A percentile compares a stretch with the other conserved stretches of the same genome.
Evolutionary conservation across 345 rosid species (phyloP).

Genomic region (Limnanthes douglasii): DNA sequence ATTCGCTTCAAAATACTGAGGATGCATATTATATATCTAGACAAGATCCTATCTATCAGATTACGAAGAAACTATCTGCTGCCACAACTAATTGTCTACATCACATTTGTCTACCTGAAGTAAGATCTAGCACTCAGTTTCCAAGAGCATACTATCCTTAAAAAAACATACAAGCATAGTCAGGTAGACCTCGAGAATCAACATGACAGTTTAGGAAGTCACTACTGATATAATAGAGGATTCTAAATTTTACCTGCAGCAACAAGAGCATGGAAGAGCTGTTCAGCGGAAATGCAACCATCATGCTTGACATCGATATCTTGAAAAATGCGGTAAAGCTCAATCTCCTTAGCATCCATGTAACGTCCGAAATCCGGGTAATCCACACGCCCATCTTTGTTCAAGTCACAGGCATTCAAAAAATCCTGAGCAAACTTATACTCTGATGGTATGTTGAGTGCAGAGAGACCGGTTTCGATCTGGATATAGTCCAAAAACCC

Average conservation of each 20-base stretch:
- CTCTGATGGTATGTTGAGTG: slow-evolving; percentile 73
- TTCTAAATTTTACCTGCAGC: slow-evolving; percentile 44
- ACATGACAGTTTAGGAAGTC: background rate
- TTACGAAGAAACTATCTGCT: background rate
- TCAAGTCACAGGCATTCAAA: slow-evolving; percentile 72
- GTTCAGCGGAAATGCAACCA: slow-evolving; percentile 94
- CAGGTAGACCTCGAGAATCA: background rate
- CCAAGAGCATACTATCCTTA: background rate
- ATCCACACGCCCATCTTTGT: slow-evolving; percentile 83
- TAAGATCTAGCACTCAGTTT: too few relatives aligned
- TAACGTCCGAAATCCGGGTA: slow-evolving; percentile 80
- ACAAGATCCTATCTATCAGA: too few relatives aligned
- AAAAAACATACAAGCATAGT: background rate
- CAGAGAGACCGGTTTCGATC: slow-evolving; percentile 75
- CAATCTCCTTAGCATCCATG: slow-evolving; percentile 82
- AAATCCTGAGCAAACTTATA: slow-evolving; percentile 88
- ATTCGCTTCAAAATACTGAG: too few relatives aligned
- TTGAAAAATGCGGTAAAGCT: slow-evolving; percentile 61
- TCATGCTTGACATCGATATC: slow-evolving; percentile 74
- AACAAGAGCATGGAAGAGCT: slow-evolving; percentile 86
- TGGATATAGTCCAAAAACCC: slow-evolving; percentile 71
- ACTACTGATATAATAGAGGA: slow-evolving; percentile 5
- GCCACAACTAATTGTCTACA: background rate
- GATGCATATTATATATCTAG: too few relatives aligned
- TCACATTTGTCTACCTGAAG: too few relatives aligned